Evolutionary conservation across 108 stramenopile genomes (phyloP).

Genomic region (Cyclotella baltica): DNA sequence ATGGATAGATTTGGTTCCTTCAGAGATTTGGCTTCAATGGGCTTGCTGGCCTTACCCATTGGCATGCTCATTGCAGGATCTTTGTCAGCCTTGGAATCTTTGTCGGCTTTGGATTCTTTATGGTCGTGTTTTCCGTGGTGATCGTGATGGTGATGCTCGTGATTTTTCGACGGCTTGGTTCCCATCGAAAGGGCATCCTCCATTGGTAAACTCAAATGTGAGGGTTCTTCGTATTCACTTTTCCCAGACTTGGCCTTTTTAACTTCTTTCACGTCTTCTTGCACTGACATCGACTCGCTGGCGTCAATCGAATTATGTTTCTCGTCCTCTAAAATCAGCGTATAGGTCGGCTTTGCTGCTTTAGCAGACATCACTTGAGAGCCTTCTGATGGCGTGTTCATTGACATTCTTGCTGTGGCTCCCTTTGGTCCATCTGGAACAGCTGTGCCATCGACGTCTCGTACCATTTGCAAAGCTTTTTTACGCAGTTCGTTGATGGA

Average conservation of each 20-base stretch:
- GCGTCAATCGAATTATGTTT: too few species aligned
- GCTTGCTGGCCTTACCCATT: background rate
- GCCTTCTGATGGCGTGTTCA: background rate
- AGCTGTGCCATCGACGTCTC: conserved; percentile 6
- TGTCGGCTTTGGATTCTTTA: conserved; percentile 9
- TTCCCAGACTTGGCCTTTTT: background rate
- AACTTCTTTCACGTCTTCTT: too few species aligned
- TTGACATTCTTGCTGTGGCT: conserved; percentile 8
- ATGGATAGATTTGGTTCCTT: background rate
- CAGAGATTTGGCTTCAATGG: background rate
- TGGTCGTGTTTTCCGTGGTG: too few species aligned
- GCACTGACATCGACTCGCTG: background rate
- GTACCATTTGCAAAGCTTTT: background rate
- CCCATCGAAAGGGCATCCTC: too few species aligned
- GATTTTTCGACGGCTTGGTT: background rate
- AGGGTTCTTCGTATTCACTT: too few species aligned
- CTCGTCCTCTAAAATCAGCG: too few species aligned
- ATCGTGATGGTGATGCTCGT: too few species aligned
- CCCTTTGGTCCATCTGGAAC: conserved; percentile 3
- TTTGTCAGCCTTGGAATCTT: conserved; percentile 1
- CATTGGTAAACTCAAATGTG: background rate
- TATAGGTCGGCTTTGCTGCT: background rate
- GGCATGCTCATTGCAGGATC: background rate
- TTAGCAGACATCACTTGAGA: background rate
- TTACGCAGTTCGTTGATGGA: background rate